Percentiles rank a stretch among this genome's conserved stretches.
phyloP scores from a whole-genome alignment of 495 filamentous ascomycete species.

The Trichocladium antarcticum region DNA sequence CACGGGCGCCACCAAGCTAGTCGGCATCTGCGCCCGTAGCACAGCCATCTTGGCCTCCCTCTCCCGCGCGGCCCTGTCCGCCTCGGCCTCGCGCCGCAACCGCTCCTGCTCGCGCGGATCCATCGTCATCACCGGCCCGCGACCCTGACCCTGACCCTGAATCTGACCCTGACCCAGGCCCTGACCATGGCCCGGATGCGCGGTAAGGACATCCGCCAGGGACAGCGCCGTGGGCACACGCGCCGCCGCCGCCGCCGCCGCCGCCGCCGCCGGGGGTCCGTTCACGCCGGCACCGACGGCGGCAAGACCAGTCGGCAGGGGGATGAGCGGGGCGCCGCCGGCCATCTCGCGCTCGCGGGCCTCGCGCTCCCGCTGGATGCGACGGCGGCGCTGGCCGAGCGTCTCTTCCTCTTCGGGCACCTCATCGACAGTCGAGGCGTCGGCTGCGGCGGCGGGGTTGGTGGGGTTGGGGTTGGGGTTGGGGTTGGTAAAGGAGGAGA shows the following conservation, averaged over 20 bases:
- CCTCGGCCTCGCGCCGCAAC: constrained; percentile 28
- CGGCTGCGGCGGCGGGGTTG: not conserved
- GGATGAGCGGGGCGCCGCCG: constrained; percentile 10
- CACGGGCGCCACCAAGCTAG: constrained; percentile 17
- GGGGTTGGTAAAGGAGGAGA: not conserved
- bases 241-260: no score
- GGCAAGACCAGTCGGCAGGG: constrained; percentile 16
- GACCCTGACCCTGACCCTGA: no score
- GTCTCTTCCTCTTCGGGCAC: constrained; percentile 66
- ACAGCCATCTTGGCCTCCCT: constrained; percentile 33
- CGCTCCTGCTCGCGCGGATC: constrained; percentile 30
- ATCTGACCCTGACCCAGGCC: not conserved
- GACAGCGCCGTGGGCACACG: constrained; percentile 35
- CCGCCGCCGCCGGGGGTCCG: no score
- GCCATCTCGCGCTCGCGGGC: constrained; percentile 40
- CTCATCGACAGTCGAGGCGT: no score
- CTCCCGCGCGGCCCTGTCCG: constrained; percentile 21
- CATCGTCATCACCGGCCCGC: not conserved
- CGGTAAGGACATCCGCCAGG: constrained; percentile 53
- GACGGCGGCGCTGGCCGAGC: constrained; percentile 69
- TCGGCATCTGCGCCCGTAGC: constrained; percentile 34
- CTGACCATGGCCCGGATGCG: constrained; percentile 33
- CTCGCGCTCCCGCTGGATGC: constrained; percentile 64
- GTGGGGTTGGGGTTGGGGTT: constrained; percentile 18
- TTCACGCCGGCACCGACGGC: constrained; percentile 19